phyloP scores from a whole-genome alignment of 2,329 filamentous ascomycete genomes.

The Penicillium expansum region DNA sequence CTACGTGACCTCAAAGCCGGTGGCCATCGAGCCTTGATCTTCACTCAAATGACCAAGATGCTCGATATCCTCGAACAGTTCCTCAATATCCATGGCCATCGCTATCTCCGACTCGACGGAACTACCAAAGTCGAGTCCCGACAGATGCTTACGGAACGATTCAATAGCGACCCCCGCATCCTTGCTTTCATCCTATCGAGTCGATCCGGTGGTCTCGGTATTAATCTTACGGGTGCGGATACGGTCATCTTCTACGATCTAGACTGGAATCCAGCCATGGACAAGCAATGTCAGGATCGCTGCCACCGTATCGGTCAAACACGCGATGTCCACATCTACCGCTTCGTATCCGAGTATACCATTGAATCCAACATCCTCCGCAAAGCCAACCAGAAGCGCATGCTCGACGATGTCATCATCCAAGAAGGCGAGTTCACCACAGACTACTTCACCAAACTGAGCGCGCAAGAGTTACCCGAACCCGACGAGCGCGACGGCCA shows the following conservation, averaged over 20 bases:
- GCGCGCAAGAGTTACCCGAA: slow-evolving; percentile 66
- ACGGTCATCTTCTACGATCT: slow-evolving; percentile 99
- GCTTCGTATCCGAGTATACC: slow-evolving; percentile 86
- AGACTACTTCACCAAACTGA: slow-evolving; percentile 82
- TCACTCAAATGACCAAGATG: slow-evolving; percentile 99
- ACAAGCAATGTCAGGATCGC: slow-evolving; percentile 97
- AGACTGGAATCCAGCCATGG: slow-evolving; percentile 99
- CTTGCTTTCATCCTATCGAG: slow-evolving; percentile 94
- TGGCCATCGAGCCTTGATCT: slow-evolving; percentile 92
- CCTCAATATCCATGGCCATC: slow-evolving; percentile 94
- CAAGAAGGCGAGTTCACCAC: slow-evolving; percentile 98
- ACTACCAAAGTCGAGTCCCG: slow-evolving; percentile 93
- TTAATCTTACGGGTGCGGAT: slow-evolving; percentile 94
- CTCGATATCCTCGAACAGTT: slow-evolving; percentile 97
- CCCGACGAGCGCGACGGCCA: slow-evolving; percentile 60
- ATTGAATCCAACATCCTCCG: slow-evolving; percentile 97
- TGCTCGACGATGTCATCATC: slow-evolving; percentile 96
- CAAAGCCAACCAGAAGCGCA: slow-evolving; percentile 95
- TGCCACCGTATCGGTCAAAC: slow-evolving; percentile 97
- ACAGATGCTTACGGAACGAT: slow-evolving; percentile 91
- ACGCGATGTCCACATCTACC: slow-evolving; percentile 96
- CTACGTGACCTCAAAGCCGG: slow-evolving; percentile 83
- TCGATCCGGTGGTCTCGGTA: slow-evolving; percentile 87
- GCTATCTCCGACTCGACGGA: slow-evolving; percentile 94
- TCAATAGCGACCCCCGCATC: slow-evolving; percentile 92